Evolutionary conservation across 257 asterid genomes (phyloP).

Genomic region (Solanum sitiens): DNA sequence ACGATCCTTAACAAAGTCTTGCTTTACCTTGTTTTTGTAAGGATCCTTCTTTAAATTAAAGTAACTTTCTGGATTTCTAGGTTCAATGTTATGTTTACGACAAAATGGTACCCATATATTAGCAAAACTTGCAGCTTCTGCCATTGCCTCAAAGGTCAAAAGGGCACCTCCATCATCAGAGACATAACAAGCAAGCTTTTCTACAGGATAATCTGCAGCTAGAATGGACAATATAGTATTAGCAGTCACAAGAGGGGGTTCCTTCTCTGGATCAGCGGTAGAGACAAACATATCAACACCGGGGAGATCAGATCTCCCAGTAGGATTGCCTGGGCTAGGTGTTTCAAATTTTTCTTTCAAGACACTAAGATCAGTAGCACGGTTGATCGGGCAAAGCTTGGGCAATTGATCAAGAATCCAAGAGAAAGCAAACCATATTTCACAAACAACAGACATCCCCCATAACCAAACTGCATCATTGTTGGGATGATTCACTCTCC

Average conservation of each 20-base stretch:
- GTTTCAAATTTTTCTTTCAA: slow-evolving; percentile 57
- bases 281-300: slow-evolving; percentile 63
- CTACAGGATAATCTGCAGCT: slow-evolving; percentile 62
- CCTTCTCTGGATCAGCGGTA: slow-evolving; percentile 76
- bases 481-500: slow-evolving; percentile 59
- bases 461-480: slow-evolving; percentile 68
- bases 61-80: slow-evolving; percentile 58
- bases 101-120: slow-evolving; percentile 72
- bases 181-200: slow-evolving; percentile 65
- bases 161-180: slow-evolving; percentile 83
- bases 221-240: slow-evolving; percentile 63
- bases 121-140: slow-evolving; percentile 71
- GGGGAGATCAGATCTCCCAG: slow-evolving; percentile 68
- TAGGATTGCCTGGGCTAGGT: slow-evolving; percentile 43
- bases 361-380: slow-evolving; percentile 67
- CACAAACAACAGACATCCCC: slow-evolving; percentile 76
- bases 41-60: slow-evolving; percentile 65
- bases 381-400: slow-evolving; percentile 57
- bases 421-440: slow-evolving; percentile 66
- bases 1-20: slow-evolving; percentile 63
- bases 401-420: slow-evolving; percentile 77
- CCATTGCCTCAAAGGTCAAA: slow-evolving; percentile 73
- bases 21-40: slow-evolving; percentile 49
- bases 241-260: slow-evolving; percentile 75
- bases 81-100: slow-evolving; percentile 61